Evolutionary conservation across 306 rosid genomes (phyloP).

Genomic region (Corylus avellana): DNA sequence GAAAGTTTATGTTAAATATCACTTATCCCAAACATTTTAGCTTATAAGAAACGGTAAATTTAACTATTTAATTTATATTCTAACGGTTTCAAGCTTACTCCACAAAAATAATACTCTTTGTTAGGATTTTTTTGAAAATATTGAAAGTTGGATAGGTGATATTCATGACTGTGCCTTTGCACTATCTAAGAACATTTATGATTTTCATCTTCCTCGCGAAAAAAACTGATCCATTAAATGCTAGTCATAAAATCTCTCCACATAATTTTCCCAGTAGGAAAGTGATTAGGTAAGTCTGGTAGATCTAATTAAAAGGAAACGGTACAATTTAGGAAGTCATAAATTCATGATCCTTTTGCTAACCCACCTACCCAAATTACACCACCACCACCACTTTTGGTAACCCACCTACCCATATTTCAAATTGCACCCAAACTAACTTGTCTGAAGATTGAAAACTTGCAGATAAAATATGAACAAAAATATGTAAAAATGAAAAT

Average conservation of each 20-base stretch:
- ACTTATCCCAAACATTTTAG: no score
- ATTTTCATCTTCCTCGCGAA: neutral
- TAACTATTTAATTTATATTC: no score
- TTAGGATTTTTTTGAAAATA: neutral
- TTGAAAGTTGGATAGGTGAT: constrained; percentile 4
- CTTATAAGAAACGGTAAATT: no score
- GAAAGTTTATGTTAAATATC: no score
- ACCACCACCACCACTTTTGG: constrained; percentile 23
- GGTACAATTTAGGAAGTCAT: constrained; percentile 1
- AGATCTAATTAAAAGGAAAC: constrained; percentile 5
- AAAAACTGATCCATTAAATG: constrained; percentile 25
- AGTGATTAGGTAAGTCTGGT: constrained; percentile 15
- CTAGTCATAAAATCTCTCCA: constrained; percentile 17
- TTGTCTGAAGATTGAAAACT: neutral
- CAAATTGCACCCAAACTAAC: neutral
- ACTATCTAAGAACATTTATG: neutral
- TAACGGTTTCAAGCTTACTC: no score
- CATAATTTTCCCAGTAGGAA: neutral
- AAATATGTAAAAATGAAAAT: neutral
- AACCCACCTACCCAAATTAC: constrained; percentile 6
- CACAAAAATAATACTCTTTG: no score
- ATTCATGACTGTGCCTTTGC: neutral
- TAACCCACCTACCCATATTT: constrained; percentile 8
- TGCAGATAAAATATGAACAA: neutral
- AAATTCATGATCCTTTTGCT: neutral